phyloP scores from a whole-genome alignment of 2,329 filamentous ascomycete species.

The Neocucurbitaria cava region DNA sequence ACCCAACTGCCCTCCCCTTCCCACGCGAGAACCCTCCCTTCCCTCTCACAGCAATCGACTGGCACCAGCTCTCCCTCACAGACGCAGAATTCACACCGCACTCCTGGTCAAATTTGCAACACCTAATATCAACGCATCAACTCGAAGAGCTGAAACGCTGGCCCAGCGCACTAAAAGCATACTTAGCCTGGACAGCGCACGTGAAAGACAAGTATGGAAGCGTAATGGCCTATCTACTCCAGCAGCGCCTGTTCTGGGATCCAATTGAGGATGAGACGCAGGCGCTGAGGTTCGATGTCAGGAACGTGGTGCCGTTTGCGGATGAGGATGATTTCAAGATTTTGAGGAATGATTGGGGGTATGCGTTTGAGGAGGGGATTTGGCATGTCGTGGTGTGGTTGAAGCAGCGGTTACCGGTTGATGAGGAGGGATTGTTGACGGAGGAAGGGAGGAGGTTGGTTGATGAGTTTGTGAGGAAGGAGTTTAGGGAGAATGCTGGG shows the following conservation, averaged over 20 bases:
- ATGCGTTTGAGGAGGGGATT: conserved; percentile 63
- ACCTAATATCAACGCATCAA: conserved; percentile 54
- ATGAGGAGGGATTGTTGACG: conserved; percentile 42
- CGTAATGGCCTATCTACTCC: conserved; percentile 64
- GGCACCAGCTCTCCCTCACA: conserved; percentile 40
- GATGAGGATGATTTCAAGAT: conserved; percentile 63
- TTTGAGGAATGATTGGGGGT: conserved; percentile 69
- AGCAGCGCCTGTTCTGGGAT: conserved; percentile 62
- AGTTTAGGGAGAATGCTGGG: conserved; percentile 54
- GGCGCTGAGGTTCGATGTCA: conserved; percentile 49
- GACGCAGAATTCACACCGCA: conserved; percentile 45
- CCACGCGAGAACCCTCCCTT: conserved; percentile 44
- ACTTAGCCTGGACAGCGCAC: conserved; percentile 64
- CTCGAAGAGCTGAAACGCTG: conserved; percentile 65
- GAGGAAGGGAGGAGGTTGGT: conserved; percentile 35
- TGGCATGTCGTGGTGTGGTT: conserved; percentile 65
- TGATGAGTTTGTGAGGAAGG: conserved; percentile 43
- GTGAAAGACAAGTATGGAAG: conserved; percentile 63
- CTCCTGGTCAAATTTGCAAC: conserved; percentile 41
- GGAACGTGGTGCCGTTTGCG: conserved; percentile 60
- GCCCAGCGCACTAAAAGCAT: conserved; percentile 65
- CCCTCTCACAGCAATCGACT: conserved; percentile 43
- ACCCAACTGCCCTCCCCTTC: conserved; percentile 45
- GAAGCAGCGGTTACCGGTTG: conserved; percentile 44
- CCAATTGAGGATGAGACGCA: conserved; percentile 21